Base-by-base conservation (phyloP, 345 rosid genomes). In the Salix koriyanagi region DNA sequence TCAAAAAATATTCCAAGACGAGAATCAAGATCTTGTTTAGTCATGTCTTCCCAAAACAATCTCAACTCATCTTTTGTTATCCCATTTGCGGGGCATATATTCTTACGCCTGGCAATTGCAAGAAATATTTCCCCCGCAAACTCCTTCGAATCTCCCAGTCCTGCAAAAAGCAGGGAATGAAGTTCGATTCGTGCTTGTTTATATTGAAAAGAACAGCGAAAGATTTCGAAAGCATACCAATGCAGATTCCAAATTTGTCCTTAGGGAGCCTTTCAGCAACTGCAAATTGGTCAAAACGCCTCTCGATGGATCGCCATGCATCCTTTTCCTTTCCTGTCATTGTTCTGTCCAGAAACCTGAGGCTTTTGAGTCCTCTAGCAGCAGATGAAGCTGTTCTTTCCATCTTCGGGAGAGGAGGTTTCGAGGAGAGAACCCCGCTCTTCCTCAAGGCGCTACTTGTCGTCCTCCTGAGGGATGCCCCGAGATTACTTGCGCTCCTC, bases 1-100 rank as follows among this genome's bases (percentile, higher is more conserved):
- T 93, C 97, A 70, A 96, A 96, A 84, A 96, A 96, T 65, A 96
- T 92, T 56, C 94, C 97, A 71, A 96, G 94, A 65, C 99, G 85
- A 16, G 91, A 75, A 84, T 96, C 97, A 6, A 92, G 91, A 76
- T 93, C 92, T 78, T 85, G 87, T 74, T 78, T 87, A 19, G 89
- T 89, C 92, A 96, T 92, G 66, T 96, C 98, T 76, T 90, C 90
- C 98, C 99, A 96, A 78, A 92, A 96, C 75, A 88, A 67, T 75
- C 82, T 90, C 64, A 92, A 69, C 76, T 92, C 86, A 58, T 87
- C 95, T 75, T 81, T 86, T 26, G 88, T 88, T 6, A 96, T 89
- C 42, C 99, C 99, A 15, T 86, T 76, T 19, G 67, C 78, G 1
- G 89, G 67, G 71, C 70, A 44, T 72, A 96, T 74, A 4, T 86